A percentile compares a stretch with the other conserved stretches of the same genome.
Conservation (phyloP, 345 rosid genomes). For the Dovyalis caffra region DNA sequence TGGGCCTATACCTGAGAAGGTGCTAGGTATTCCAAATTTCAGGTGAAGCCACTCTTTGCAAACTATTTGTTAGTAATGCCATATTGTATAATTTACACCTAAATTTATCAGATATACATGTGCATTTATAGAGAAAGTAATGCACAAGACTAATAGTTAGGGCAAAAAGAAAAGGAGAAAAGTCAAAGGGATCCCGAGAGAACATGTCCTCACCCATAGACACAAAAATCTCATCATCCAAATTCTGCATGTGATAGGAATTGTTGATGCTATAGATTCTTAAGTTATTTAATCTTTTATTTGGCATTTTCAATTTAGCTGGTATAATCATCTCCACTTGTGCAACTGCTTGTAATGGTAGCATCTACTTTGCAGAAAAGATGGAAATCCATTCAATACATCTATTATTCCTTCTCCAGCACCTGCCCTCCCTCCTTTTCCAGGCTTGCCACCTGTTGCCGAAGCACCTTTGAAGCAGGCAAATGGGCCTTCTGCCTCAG, state of each 20-base stretch:
- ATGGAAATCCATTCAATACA: constrained; percentile 91
- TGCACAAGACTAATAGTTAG: not conserved
- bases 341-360: not conserved
- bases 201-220: not conserved
- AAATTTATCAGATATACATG: not conserved
- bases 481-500: constrained; percentile 20
- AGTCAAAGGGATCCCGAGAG: not conserved
- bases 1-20: constrained; percentile 75
- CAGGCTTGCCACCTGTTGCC: constrained; percentile 44
- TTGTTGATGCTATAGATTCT: not conserved
- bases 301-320: not conserved
- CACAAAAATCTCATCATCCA: not conserved
- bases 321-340: not conserved
- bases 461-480: constrained; percentile 19
- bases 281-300: not conserved
- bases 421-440: constrained; percentile 45
- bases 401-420: constrained; percentile 68
- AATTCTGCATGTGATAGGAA: not conserved
- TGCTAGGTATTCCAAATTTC: constrained; percentile 66
- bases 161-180: not conserved
- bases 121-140: not conserved
- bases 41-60: constrained; percentile 39
- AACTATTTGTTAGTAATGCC: not conserved
- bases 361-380: constrained; percentile 56
- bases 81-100: not conserved